phyloP scores from a whole-genome alignment of 1,284 basidiomycete genomes.

The Uromyces viciae-fabae region DNA sequence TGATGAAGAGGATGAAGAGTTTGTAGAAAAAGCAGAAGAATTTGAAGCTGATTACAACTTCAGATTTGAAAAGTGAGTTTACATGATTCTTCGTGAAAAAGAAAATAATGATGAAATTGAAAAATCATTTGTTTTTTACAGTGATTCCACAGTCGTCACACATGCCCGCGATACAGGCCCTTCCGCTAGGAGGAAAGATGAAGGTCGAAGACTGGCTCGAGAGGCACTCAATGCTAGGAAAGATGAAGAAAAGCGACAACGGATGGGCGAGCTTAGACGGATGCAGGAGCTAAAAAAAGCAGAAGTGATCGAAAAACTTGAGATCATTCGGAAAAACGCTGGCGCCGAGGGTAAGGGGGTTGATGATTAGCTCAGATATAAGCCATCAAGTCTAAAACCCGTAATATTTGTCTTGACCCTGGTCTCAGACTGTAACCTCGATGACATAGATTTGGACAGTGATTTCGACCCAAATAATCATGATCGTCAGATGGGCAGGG shows the following conservation, averaged over 20 bases:
- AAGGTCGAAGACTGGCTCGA: slow-evolving; percentile 74
- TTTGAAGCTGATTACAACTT: slow-evolving; percentile 87
- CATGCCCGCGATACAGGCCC: slow-evolving; percentile 61
- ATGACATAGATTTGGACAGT: slow-evolving; percentile 51
- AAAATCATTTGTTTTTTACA: slow-evolving; percentile 52
- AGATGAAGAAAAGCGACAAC: slow-evolving; percentile 69
- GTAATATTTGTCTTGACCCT: background rate
- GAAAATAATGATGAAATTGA: background rate
- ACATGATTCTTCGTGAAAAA: background rate
- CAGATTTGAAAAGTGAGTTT: slow-evolving; percentile 78
- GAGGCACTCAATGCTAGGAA: slow-evolving; percentile 71
- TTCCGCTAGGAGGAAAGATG: slow-evolving; percentile 70
- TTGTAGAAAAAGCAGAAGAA: slow-evolving; percentile 60
- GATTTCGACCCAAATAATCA: slow-evolving; percentile 79
- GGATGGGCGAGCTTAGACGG: slow-evolving; percentile 72
- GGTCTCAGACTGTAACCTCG: slow-evolving; percentile 51
- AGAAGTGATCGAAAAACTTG: slow-evolving; percentile 72
- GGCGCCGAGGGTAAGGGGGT: slow-evolving; percentile 50
- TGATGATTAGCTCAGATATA: too few relatives aligned
- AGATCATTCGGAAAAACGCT: slow-evolving; percentile 67
- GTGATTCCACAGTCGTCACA: slow-evolving; percentile 68
- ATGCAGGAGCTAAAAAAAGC: slow-evolving; percentile 78
- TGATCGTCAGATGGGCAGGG: slow-evolving; percentile 69
- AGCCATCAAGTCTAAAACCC: too few relatives aligned
- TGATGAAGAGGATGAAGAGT: slow-evolving; percentile 51